Conservation (phyloP, 2,329 filamentous ascomycete genomes). For the Helminthosporium solani region DNA sequence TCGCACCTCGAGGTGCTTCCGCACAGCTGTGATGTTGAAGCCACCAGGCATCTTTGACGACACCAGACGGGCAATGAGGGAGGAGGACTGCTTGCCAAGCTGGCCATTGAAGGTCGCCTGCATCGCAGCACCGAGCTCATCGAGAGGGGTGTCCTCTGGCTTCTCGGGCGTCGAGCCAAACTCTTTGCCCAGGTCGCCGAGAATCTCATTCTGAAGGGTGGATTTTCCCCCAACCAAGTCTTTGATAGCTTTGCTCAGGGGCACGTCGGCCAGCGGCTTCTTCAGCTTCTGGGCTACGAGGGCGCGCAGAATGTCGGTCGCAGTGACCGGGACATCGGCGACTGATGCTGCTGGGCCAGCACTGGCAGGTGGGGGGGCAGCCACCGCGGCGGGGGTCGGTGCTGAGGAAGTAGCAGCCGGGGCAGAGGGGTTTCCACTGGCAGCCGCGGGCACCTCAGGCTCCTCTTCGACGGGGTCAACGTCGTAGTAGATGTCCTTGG, state of each 20-base stretch:
- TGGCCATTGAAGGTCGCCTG: slow-evolving; percentile 99
- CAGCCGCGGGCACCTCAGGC: slow-evolving; percentile 56
- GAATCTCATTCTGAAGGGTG: slow-evolving; percentile 96
- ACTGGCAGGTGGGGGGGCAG: slow-evolving; percentile 61
- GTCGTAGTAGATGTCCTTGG: slow-evolving; percentile 99
- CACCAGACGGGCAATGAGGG: slow-evolving; percentile 88
- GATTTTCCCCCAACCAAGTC: slow-evolving; percentile 98
- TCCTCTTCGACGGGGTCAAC: slow-evolving; percentile 88
- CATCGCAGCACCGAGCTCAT: slow-evolving; percentile 93
- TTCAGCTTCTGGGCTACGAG: slow-evolving; percentile 97
- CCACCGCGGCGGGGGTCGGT: slow-evolving; percentile 54
- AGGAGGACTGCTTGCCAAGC: slow-evolving; percentile 93
- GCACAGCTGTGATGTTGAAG: slow-evolving; percentile 95
- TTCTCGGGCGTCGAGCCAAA: slow-evolving; percentile 98
- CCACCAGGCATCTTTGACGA: slow-evolving; percentile 99
- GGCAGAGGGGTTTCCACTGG: slow-evolving; percentile 46
- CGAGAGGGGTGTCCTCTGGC: slow-evolving; percentile 93
- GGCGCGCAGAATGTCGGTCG: slow-evolving; percentile 83
- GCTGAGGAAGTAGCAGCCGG: slow-evolving; percentile 48
- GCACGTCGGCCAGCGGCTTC: slow-evolving; percentile 85
- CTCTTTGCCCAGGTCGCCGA: slow-evolving; percentile 96
- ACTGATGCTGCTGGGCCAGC: slow-evolving; percentile 85
- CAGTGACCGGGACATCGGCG: slow-evolving; percentile 81
- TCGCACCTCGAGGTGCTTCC: slow-evolving; percentile 91
- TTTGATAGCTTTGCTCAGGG: slow-evolving; percentile 95